These are phyloP conservation scores for Fomitopsis schrenkii DNA, from an alignment of 1,284 basidiomycete species.

Conservation along the genomic window DNA sequence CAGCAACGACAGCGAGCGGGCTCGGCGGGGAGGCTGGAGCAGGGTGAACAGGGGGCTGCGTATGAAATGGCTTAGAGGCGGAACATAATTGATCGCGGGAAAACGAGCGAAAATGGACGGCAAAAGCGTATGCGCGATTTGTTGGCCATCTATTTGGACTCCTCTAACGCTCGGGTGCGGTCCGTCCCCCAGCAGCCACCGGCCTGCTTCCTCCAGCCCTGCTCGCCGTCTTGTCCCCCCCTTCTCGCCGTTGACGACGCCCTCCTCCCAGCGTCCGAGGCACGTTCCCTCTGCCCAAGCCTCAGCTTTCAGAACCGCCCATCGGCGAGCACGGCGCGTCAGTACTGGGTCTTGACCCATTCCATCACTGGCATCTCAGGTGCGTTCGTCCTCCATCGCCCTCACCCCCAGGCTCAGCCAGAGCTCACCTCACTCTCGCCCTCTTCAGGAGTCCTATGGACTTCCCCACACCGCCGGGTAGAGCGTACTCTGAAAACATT, in stretches of 20 bases:
- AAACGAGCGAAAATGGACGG: constrained; percentile 19
- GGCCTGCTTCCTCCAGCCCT: constrained; percentile 12
- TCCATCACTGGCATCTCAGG: constrained; percentile 4
- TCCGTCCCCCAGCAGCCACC: constrained; percentile 19
- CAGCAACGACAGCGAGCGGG: not conserved
- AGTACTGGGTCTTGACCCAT: not conserved
- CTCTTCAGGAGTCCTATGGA: constrained; percentile 25
- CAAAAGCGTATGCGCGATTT: constrained; percentile 13
- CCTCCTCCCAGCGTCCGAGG: constrained; percentile 5
- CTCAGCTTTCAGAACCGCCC: not conserved
- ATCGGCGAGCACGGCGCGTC: constrained; percentile 3
- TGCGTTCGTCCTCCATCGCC: constrained; percentile 14
- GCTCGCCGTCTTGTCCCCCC: constrained; percentile 10
- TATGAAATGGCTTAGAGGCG: constrained; percentile 3
- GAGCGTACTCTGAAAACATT: constrained; percentile 20
- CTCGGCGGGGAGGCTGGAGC: not conserved
- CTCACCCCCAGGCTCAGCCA: constrained; percentile 15
- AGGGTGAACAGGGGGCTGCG: not conserved
- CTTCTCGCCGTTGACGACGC: constrained; percentile 8
- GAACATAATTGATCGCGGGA: constrained; percentile 13
- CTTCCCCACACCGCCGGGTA: constrained; percentile 22
- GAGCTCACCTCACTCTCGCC: constrained; percentile 8
- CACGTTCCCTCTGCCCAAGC: not conserved
- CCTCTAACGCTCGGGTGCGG: constrained; percentile 18
- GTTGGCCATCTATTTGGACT: constrained; percentile 18